A percentile compares a stretch with the other conserved stretches of the same genome.
Evolutionary conservation across 2,329 filamentous ascomycete genomes (phyloP).

Genomic region (Orbilia oligospora): DNA sequence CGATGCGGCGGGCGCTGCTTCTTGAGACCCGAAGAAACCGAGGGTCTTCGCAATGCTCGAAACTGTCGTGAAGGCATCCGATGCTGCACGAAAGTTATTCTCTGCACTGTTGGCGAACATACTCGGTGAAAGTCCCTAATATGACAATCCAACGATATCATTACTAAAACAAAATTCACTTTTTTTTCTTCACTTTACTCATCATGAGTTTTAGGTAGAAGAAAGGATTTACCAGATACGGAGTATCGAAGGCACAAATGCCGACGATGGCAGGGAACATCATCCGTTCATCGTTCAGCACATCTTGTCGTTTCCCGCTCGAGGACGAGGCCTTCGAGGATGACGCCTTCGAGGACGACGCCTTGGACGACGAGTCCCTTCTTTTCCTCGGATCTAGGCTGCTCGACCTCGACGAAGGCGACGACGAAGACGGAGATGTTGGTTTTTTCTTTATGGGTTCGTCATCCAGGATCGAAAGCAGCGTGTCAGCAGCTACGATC

Average conservation of each 20-base stretch:
- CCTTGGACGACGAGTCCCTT: slow-evolving; percentile 62
- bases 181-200: background rate
- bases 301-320: slow-evolving; percentile 50
- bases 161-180: slow-evolving; percentile 23
- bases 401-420: slow-evolving; percentile 33
- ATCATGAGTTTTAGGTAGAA: slow-evolving; percentile 72
- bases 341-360: slow-evolving; percentile 62
- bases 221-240: slow-evolving; percentile 79
- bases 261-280: slow-evolving; percentile 96
- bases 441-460: slow-evolving; percentile 67
- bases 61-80: slow-evolving; percentile 78
- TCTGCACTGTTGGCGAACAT: slow-evolving; percentile 90
- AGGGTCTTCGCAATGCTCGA: slow-evolving; percentile 69
- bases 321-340: slow-evolving; percentile 64
- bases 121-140: slow-evolving; percentile 72
- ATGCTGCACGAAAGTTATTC: slow-evolving; percentile 83
- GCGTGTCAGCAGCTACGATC: slow-evolving; percentile 91
- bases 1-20: slow-evolving; percentile 62
- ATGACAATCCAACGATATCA: slow-evolving; percentile 10
- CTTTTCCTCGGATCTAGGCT: slow-evolving; percentile 55
- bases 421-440: slow-evolving; percentile 66
- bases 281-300: slow-evolving; percentile 72
- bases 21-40: slow-evolving; percentile 62
- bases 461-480: slow-evolving; percentile 81
- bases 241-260: slow-evolving; percentile 93